Conservation (phyloP, 2,329 filamentous ascomycete genomes). For the Phyllosticta capitalensis region DNA sequence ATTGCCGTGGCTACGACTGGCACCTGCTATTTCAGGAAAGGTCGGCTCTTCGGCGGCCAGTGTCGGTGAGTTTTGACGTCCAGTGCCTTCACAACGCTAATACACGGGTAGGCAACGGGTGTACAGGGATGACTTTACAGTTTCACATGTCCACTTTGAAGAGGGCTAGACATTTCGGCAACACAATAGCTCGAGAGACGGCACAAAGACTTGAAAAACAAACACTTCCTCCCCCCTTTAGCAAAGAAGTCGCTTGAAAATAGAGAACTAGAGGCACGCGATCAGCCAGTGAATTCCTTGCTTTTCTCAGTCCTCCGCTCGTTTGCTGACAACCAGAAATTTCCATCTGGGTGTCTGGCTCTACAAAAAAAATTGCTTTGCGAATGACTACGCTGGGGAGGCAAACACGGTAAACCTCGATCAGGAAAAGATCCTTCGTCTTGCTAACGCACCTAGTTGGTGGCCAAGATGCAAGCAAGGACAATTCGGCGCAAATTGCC, state of each 20-base stretch:
- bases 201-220: no score
- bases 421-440: neutral
- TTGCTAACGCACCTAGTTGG: neutral
- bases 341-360: no score
- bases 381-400: neutral
- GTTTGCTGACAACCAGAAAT: no score
- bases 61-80: neutral
- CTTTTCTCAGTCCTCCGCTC: neutral
- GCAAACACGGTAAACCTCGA: neutral
- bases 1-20: neutral
- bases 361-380: neutral
- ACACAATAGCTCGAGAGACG: no score
- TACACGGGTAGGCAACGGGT: no score
- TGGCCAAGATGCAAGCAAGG: neutral
- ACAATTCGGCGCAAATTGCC: neutral
- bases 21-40: neutral
- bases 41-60: neutral
- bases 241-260: no score
- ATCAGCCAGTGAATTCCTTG: neutral
- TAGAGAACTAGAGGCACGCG: no score
- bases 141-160: no score
- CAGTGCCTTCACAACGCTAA: no score
- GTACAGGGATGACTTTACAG: no score
- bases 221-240: no score
- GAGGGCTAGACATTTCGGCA: no score